phyloP scores from a whole-genome alignment of 495 filamentous ascomycete species.

The Letharia lupina region DNA sequence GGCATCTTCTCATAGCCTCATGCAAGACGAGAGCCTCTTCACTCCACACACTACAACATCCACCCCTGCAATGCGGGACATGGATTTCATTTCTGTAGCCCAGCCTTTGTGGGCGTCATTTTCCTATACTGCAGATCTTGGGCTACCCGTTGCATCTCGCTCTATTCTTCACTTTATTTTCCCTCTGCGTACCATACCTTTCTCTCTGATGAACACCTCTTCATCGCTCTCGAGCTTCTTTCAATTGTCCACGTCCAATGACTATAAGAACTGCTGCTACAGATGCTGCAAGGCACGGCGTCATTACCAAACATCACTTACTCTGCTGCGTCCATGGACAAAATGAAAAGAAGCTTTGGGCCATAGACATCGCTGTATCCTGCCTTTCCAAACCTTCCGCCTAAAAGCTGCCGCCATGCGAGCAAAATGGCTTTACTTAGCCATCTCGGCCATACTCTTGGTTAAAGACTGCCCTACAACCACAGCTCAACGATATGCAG shows the following conservation, averaged over 20 bases:
- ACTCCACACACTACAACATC: neutral
- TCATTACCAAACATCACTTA: neutral
- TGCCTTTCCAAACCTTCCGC: neutral
- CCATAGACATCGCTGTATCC: slow-evolving; percentile 3
- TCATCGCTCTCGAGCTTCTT: neutral
- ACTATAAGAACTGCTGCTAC: neutral
- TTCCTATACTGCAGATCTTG: neutral
- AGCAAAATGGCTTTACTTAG: slow-evolving; percentile 4
- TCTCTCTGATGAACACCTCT: neutral
- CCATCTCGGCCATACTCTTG: slow-evolving; percentile 5
- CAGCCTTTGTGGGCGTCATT: neutral
- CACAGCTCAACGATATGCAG: slow-evolving; percentile 10
- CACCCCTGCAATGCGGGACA: neutral
- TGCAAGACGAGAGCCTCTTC: neutral
- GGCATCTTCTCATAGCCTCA: neutral
- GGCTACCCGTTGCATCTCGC: neutral
- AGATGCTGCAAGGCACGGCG: neutral
- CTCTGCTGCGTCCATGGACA: neutral
- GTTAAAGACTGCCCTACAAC: slow-evolving; percentile 5
- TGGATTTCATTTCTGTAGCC: neutral
- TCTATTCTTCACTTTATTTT: neutral
- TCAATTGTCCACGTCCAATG: neutral
- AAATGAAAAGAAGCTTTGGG: neutral
- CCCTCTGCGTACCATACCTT: neutral
- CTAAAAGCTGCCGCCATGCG: slow-evolving; percentile 12